Evolutionary conservation across 768 basidiomycete genomes (phyloP).

Genomic region (Daedalea quercina): DNA sequence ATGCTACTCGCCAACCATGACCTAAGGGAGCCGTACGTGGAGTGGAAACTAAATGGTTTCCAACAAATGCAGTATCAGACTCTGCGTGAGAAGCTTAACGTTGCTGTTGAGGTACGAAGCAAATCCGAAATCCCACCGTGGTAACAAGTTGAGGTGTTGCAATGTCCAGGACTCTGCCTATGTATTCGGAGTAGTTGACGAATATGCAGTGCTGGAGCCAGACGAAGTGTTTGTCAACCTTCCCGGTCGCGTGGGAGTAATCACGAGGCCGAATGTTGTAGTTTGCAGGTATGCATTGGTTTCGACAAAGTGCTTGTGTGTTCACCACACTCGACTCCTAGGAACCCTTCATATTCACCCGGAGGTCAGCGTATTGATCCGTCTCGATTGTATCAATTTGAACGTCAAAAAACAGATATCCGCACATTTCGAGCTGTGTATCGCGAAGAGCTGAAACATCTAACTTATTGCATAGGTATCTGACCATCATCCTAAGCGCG

Average conservation of each 20-base stretch:
- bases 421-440: slow-evolving; percentile 4
- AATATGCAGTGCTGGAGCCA: slow-evolving; percentile 9
- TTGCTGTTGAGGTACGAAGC: slow-evolving; percentile 5
- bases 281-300: background rate
- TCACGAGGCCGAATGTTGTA: background rate
- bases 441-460: slow-evolving; percentile 1
- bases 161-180: slow-evolving; percentile 6
- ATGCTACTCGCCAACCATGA: slow-evolving; percentile 1
- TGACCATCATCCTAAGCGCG: background rate
- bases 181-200: slow-evolving; percentile 11
- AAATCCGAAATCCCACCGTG: background rate
- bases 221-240: slow-evolving; percentile 15
- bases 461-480: slow-evolving; percentile 1
- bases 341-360: slow-evolving; percentile 12
- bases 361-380: slow-evolving; percentile 3
- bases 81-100: slow-evolving; percentile 8
- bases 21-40: slow-evolving; percentile 8
- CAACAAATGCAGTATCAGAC: slow-evolving; percentile 8
- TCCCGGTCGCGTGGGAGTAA: slow-evolving; percentile 4
- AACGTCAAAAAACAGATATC: slow-evolving; percentile 2
- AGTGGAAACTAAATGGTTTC: slow-evolving; percentile 3
- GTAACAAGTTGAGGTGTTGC: background rate
- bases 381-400: background rate
- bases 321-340: background rate
- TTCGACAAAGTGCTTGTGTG: no score